phyloP scores from a whole-genome alignment of 225 moss, liverwort and hornwort genomes.

The Sphagnum tenellum region DNA sequence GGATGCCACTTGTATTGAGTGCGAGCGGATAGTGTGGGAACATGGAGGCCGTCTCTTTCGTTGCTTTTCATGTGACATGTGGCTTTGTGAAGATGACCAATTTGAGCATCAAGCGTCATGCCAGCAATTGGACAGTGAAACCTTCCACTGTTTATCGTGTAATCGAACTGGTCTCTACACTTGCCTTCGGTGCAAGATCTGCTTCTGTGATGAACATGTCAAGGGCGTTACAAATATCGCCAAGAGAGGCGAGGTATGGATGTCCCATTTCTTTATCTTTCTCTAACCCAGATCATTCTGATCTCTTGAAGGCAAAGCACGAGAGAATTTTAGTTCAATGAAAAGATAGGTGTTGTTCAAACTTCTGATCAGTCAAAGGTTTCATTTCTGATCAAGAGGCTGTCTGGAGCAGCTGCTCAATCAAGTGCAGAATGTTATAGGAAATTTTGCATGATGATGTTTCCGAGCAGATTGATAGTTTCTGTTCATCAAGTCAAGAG shows the following conservation, averaged over 20 bases:
- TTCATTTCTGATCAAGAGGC: no score
- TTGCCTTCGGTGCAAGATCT: constrained; percentile 89
- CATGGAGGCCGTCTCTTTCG: constrained; percentile 93
- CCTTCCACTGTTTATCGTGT: constrained; percentile 91
- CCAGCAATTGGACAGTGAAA: constrained; percentile 96
- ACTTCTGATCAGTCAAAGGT: no score
- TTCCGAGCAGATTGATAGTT: no score
- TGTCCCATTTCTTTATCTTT: neutral
- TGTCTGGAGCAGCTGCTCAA: no score
- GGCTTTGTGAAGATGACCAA: constrained; percentile 98
- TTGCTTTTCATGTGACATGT: constrained; percentile 96
- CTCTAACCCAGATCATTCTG: no score
- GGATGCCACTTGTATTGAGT: constrained; percentile 89
- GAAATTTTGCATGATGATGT: no score
- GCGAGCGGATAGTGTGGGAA: constrained; percentile 93
- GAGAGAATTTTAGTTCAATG: no score
- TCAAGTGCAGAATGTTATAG: no score
- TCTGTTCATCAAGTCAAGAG: no score
- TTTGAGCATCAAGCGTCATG: constrained; percentile 99
- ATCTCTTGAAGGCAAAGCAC: no score
- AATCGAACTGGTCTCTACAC: constrained; percentile 89
- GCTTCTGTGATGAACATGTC: constrained; percentile 98
- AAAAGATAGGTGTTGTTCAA: no score
- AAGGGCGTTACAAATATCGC: constrained; percentile 84
- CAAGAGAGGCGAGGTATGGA: constrained; percentile 81